A percentile compares a stretch with the other conserved stretches of the same genome.
phyloP scores from a whole-genome alignment of 805 yeast species.

The Cyberlindnera mycetangii region DNA sequence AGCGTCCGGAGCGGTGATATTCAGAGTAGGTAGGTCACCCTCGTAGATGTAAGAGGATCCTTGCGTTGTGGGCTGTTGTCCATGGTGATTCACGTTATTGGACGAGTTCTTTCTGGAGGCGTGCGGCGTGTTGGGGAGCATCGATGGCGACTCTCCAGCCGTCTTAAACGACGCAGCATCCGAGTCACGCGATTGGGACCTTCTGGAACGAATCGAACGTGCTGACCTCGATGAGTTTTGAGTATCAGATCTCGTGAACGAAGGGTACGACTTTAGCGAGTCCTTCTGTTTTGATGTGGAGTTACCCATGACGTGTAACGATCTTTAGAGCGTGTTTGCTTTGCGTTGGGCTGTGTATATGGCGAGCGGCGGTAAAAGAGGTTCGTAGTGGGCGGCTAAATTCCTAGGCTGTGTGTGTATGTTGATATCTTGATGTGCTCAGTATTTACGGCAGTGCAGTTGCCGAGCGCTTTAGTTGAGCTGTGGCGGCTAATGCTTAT shows the following conservation, averaged over 20 bases:
- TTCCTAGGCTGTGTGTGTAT: neutral
- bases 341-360: neutral
- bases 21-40: slow-evolving; percentile 22
- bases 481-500: neutral
- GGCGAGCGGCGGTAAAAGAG: no score
- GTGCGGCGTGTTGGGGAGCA: slow-evolving; percentile 26
- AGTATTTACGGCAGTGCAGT: neutral
- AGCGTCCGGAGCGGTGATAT: slow-evolving; percentile 29
- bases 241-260: slow-evolving; percentile 52
- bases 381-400: neutral
- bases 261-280: slow-evolving; percentile 34
- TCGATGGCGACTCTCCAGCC: slow-evolving; percentile 30
- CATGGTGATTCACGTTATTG: slow-evolving; percentile 8
- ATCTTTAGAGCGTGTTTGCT: neutral
- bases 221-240: slow-evolving; percentile 46
- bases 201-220: slow-evolving; percentile 40
- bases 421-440: neutral
- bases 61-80: slow-evolving; percentile 11
- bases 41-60: slow-evolving; percentile 7
- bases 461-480: neutral
- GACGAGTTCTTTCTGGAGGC: slow-evolving; percentile 26
- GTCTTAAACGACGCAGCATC: slow-evolving; percentile 33
- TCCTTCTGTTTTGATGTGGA: slow-evolving; percentile 30
- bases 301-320: slow-evolving; percentile 25
- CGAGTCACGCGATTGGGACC: slow-evolving; percentile 26